These are phyloP conservation scores for Pythium graminicola DNA, from an alignment of 352 stramenopile genomes.

Conservation along the genomic window DNA sequence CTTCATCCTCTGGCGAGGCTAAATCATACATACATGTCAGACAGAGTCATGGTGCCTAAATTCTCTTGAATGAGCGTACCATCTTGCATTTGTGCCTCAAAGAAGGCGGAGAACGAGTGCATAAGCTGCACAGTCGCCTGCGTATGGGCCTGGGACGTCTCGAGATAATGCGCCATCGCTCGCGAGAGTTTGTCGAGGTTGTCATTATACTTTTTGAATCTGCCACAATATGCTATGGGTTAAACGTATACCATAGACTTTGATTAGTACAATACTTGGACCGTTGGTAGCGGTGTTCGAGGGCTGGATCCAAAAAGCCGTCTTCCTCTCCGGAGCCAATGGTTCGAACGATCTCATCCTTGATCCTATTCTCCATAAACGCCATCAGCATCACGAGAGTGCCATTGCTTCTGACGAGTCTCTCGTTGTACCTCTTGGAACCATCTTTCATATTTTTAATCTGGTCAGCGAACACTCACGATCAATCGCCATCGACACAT, in stretches of 20 bases:
- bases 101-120: constrained; percentile 31
- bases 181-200: constrained; percentile 26
- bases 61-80: too few species aligned
- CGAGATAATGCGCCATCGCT: constrained; percentile 28
- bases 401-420: background rate
- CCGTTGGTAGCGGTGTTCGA: constrained; percentile 61
- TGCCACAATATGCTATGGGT: background rate
- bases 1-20: constrained; percentile 21
- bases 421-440: constrained; percentile 38
- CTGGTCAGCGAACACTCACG: background rate
- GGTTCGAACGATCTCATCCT: constrained; percentile 57
- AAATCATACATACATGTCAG: background rate
- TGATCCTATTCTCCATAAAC: constrained; percentile 31
- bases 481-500: background rate
- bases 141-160: constrained; percentile 26
- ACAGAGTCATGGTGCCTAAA: too few species aligned
- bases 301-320: constrained; percentile 52
- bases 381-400: background rate
- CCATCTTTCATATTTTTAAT: constrained; percentile 76
- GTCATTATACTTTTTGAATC: constrained; percentile 35
- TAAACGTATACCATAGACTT: too few species aligned
- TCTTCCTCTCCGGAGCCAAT: constrained; percentile 45
- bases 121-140: constrained; percentile 27
- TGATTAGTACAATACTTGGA: too few species aligned
- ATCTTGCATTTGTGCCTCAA: constrained; percentile 30